Conservation (phyloP, 1,139 yeast species). For the Yamadazyma blattariae region DNA sequence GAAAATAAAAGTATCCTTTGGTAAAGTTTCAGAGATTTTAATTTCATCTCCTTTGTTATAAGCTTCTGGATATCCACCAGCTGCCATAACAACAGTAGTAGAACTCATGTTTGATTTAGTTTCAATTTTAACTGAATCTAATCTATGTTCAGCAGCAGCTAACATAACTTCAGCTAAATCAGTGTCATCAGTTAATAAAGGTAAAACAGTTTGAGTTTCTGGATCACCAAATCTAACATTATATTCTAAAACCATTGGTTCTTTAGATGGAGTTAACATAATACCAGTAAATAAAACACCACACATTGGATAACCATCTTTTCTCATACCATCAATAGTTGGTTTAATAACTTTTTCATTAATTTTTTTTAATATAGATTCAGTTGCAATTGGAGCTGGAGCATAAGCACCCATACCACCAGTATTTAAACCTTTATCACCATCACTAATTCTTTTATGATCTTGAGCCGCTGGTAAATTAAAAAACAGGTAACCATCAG, state of each 20-base stretch:
- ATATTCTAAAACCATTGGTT: constrained; percentile 92
- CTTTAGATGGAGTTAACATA: constrained; percentile 76
- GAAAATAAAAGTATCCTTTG: constrained; percentile 67
- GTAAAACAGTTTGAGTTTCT: constrained; percentile 95
- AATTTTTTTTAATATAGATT: constrained; percentile 64
- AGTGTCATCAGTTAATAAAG: constrained; percentile 75
- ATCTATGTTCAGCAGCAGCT: constrained; percentile 93
- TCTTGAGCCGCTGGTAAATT: constrained; percentile 98
- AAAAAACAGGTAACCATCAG: constrained; percentile 90
- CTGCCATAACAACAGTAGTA: constrained; percentile 93
- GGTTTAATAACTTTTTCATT: constrained; percentile 78
- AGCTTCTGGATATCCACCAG: constrained; percentile 93
- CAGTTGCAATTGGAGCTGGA: constrained; percentile 91
- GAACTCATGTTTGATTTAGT: constrained; percentile 63
- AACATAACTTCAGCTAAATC: constrained; percentile 90
- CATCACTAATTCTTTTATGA: constrained; percentile 92
- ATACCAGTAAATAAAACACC: constrained; percentile 97
- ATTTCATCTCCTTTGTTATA: constrained; percentile 88
- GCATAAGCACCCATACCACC: constrained; percentile 99
- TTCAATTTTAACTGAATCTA: constrained; percentile 76
- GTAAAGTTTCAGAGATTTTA: constrained; percentile 45
- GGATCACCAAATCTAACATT: constrained; percentile 99
- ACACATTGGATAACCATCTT: constrained; percentile 91
- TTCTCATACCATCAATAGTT: constrained; percentile 94
- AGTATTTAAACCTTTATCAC: constrained; percentile 91